Base-by-base conservation (phyloP, 225 moss, liverwort and hornwort genomes). In the Sphagnum contortum region DNA sequence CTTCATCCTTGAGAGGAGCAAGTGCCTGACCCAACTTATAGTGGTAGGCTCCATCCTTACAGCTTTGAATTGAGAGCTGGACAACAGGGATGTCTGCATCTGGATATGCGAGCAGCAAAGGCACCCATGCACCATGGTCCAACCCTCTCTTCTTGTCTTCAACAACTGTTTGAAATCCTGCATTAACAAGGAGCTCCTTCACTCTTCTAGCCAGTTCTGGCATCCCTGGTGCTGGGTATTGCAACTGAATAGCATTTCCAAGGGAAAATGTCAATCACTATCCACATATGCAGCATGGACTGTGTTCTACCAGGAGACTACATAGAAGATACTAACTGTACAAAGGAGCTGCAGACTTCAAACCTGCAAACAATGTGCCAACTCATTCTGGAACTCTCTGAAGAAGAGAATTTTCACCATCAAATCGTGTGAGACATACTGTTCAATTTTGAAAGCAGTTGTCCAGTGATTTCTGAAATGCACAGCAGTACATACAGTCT, bases 81-180 rank as follows among this genome's bases (percentile, higher is more conserved):
- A 88, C 71, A 13, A 85, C 78, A 49, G 92, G 95, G 49, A 95
- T 73, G 70, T 89, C 88, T 45, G 66, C 82, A 3, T 87, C 60
- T 10, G 92, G 92, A 50, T 86, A 95, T 84, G 81, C 84, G 44
- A 90, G 68, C 44, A 83, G 29, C 9, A 95, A 73, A 4, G 88
- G 89, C 9, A 79, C 81, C 95, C 95, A 95, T 3, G 95, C 81
- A 44, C 95, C 95, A 60, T 92, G 95, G 66, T 95, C 95, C 5
- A 95, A 70, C 48, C 95, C 95, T 73, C 95, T 71, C 44, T 63
- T 74, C 54, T 64, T 72, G 52, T 92, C 84, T 70, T 76, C 86
- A 45, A 65, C 71, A 6, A 89, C 88, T 3, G 74, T 77, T 48
- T 74, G 56, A 60, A 92, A 88, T 47, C 95, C 95, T 60, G 92